Evolutionary conservation across 2,329 filamentous ascomycete species (phyloP).

Genomic region (Trichophyton benhamiae): DNA sequence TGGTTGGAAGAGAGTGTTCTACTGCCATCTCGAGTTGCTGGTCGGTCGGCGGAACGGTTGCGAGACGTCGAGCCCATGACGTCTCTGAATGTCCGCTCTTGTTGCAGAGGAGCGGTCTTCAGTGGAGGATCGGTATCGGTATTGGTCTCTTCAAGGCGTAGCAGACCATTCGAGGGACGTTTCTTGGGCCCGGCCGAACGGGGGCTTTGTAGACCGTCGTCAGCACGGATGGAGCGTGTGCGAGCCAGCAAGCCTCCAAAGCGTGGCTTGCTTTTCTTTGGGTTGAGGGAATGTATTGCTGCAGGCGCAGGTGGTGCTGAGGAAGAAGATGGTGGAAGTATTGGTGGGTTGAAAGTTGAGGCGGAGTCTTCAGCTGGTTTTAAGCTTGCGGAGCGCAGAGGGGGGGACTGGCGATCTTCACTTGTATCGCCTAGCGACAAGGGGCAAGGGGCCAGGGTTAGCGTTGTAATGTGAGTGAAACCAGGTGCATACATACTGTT

Average conservation of each 20-base stretch:
- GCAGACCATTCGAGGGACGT: constrained; percentile 30
- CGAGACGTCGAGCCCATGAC: constrained; percentile 53
- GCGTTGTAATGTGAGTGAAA: background rate
- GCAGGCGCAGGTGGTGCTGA: background rate
- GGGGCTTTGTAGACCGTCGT: constrained; percentile 27
- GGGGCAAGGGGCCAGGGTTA: background rate
- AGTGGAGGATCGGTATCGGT: constrained; percentile 34
- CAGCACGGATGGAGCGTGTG: constrained; percentile 33
- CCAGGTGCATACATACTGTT: background rate
- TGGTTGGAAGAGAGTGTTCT: constrained; percentile 20
- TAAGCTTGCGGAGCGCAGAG: constrained; percentile 3
- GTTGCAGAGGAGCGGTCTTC: constrained; percentile 52
- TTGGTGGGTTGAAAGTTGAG: background rate
- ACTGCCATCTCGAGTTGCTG: constrained; percentile 18
- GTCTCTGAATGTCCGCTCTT: constrained; percentile 56
- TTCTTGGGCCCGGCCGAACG: constrained; percentile 19
- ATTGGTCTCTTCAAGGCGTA: constrained; percentile 26
- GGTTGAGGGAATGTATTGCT: constrained; percentile 12
- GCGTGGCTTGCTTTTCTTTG: constrained; percentile 34
- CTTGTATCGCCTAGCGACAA: constrained; percentile 8
- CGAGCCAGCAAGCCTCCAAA: constrained; percentile 35
- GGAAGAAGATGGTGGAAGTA: constrained; percentile 1
- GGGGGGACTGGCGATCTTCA: constrained; percentile 10
- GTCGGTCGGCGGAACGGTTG: constrained; percentile 62
- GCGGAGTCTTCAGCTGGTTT: constrained; percentile 13